Conservation (phyloP, 306 rosid species). For the Malus asiatica region DNA sequence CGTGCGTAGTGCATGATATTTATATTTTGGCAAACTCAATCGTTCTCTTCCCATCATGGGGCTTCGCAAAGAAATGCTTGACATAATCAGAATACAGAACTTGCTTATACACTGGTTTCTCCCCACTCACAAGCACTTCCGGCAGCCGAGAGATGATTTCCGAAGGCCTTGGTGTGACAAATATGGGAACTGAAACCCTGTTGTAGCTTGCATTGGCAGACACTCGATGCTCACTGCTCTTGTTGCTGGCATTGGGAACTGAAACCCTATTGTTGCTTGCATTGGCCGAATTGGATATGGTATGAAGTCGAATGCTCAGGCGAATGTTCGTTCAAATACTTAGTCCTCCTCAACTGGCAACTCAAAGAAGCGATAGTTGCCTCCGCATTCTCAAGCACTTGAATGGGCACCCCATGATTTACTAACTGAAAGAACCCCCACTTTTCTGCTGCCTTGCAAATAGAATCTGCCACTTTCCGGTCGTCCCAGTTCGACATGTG, state of each 20-base stretch:
- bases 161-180: conserved; percentile 43
- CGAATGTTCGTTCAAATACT: conserved; percentile 29
- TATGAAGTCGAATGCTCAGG: not conserved
- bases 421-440: conserved; percentile 58
- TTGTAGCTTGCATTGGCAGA: conserved; percentile 29
- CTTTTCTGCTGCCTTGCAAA: conserved; percentile 52
- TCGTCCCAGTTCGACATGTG: conserved; percentile 40
- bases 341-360: conserved; percentile 32
- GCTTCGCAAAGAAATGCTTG: conserved; percentile 46
- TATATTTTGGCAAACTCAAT: conserved; percentile 38
- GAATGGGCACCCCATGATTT: conserved; percentile 49
- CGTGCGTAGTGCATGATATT: not conserved
- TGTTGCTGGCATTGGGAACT: conserved; percentile 25
- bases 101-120: conserved; percentile 33
- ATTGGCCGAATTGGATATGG: conserved; percentile 36
- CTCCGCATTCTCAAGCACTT: conserved; percentile 32
- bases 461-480: conserved; percentile 16
- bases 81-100: conserved; percentile 48
- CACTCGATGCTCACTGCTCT: conserved; percentile 52
- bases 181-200: conserved; percentile 50
- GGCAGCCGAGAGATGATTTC: conserved; percentile 31
- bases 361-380: conserved; percentile 46
- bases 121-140: conserved; percentile 32
- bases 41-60: conserved; percentile 57
- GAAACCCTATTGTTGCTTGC: conserved; percentile 35